Evolutionary conservation across 1,284 basidiomycete genomes (phyloP).

Genomic region (Cronartium quercuum): DNA sequence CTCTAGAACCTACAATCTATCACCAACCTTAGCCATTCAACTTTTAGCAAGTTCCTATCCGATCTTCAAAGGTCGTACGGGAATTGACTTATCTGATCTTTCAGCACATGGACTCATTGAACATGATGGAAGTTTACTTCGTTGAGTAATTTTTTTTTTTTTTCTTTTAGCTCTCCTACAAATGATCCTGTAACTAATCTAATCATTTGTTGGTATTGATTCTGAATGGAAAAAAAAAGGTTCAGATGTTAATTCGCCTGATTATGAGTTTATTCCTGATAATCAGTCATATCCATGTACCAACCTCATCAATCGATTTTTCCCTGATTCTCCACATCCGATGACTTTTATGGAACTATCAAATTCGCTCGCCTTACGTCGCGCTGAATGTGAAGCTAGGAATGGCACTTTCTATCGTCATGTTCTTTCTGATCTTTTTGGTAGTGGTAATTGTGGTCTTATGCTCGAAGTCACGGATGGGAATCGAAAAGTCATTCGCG

Average conservation of each 20-base stretch:
- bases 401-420: conserved; percentile 13
- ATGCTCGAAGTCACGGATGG: conserved; percentile 18
- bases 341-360: conserved; percentile 13
- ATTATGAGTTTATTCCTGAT: background rate
- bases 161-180: too few species aligned
- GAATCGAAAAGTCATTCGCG: conserved; percentile 1
- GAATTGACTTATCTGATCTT: conserved; percentile 8
- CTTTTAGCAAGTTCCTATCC: conserved; percentile 38
- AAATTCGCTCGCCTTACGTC: background rate
- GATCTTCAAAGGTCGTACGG: conserved; percentile 27
- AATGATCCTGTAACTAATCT: background rate
- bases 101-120: conserved; percentile 29
- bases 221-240: background rate
- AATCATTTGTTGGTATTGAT: background rate
- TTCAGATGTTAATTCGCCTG: conserved; percentile 10
- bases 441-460: conserved; percentile 23
- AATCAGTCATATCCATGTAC: conserved; percentile 6
- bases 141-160: background rate
- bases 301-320: conserved; percentile 18
- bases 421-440: conserved; percentile 16
- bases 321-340: background rate
- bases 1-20: conserved; percentile 40
- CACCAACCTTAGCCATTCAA: conserved; percentile 41
- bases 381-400: background rate
- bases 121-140: conserved; percentile 32